phyloP scores from a whole-genome alignment of 2,329 filamentous ascomycete species.

The Aspergillus sergii region DNA sequence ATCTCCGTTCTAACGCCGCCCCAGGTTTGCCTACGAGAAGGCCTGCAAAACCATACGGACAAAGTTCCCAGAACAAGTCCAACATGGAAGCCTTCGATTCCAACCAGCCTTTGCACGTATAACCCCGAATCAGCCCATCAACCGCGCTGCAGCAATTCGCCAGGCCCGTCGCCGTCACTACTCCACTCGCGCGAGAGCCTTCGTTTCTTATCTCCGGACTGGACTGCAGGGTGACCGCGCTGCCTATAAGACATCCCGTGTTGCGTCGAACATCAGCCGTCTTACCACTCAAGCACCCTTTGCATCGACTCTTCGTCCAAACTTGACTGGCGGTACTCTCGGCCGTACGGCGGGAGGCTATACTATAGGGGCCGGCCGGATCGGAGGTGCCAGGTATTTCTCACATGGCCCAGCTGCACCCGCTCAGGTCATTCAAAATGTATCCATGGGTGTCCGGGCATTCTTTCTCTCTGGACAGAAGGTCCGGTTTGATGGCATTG shows the following conservation, averaged over 20 bases:
- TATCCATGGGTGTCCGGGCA: slow-evolving; percentile 88
- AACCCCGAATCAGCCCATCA: slow-evolving; percentile 60
- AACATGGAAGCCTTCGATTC: slow-evolving; percentile 50
- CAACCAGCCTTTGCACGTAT: slow-evolving; percentile 64
- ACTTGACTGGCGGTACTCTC: slow-evolving; percentile 83
- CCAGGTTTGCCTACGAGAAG: slow-evolving; percentile 53
- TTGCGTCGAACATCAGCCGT: slow-evolving; percentile 59
- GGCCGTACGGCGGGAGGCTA: slow-evolving; percentile 91
- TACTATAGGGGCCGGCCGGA: slow-evolving; percentile 66
- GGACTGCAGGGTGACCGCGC: slow-evolving; percentile 52
- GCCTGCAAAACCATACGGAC: slow-evolving; percentile 46
- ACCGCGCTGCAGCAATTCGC: slow-evolving; percentile 63
- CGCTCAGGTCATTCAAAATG: slow-evolving; percentile 90
- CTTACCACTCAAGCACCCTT: slow-evolving; percentile 80
- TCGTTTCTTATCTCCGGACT: slow-evolving; percentile 53
- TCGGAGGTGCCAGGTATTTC: slow-evolving; percentile 80
- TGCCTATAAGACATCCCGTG: slow-evolving; percentile 59
- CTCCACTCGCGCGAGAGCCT: slow-evolving; percentile 56
- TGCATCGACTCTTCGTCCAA: slow-evolving; percentile 83
- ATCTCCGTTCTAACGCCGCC: slow-evolving; percentile 26
- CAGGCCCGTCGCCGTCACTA: slow-evolving; percentile 67
- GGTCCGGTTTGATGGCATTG: slow-evolving; percentile 79
- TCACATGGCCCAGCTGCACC: slow-evolving; percentile 83
- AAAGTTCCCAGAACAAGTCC: slow-evolving; percentile 44
- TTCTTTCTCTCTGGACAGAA: slow-evolving; percentile 92